A percentile compares a stretch with the other conserved stretches of the same genome.
Conservation (phyloP, 2,329 filamentous ascomycete genomes). For the Diaporthe sp. region DNA sequence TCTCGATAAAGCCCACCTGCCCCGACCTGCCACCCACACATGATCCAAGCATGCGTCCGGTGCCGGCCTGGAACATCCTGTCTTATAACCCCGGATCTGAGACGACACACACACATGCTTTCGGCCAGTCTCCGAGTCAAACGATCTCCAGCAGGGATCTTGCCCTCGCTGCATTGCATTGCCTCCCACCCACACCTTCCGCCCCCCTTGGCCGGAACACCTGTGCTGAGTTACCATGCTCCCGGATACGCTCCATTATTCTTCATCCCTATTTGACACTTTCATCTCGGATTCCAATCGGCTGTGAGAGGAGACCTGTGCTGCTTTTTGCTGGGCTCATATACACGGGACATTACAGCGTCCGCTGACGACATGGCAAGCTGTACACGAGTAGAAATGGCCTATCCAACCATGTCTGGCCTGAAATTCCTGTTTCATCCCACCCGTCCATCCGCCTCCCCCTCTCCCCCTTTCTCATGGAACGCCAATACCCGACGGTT, state of each 20-base stretch:
- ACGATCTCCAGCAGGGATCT: slow-evolving; percentile 14
- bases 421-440: slow-evolving; percentile 18
- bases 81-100: slow-evolving; percentile 15
- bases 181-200: background rate
- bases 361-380: background rate
- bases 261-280: background rate
- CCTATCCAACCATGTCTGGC: slow-evolving; percentile 3
- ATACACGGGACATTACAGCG: slow-evolving; percentile 22
- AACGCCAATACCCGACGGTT: slow-evolving; percentile 19
- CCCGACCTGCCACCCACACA: background rate
- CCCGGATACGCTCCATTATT: background rate
- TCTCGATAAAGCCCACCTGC: background rate
- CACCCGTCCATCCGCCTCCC: background rate
- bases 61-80: slow-evolving; percentile 10
- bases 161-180: background rate
- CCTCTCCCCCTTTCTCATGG: background rate
- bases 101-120: slow-evolving; percentile 1
- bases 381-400: background rate
- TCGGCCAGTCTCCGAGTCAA: slow-evolving; percentile 22
- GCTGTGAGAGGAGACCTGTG: slow-evolving; percentile 26
- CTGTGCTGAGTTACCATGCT: background rate
- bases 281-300: slow-evolving; percentile 23
- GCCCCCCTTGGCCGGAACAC: background rate
- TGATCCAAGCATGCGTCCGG: background rate
- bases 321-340: slow-evolving; percentile 9